These are phyloP conservation scores for Neonectria neomacrospora DNA, from an alignment of 2,329 filamentous ascomycete genomes.

Conservation along the genomic window DNA sequence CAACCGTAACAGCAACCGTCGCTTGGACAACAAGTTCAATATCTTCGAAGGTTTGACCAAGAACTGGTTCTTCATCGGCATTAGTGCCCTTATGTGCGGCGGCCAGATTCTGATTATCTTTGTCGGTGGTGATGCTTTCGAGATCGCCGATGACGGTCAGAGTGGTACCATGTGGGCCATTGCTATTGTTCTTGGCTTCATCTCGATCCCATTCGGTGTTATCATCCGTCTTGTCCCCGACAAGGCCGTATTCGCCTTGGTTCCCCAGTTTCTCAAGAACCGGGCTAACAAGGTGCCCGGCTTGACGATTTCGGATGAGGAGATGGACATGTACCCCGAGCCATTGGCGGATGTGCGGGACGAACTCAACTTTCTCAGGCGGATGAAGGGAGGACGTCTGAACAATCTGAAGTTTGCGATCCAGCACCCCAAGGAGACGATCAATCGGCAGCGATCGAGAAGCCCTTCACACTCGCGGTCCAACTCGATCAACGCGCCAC, in stretches of 20 bases:
- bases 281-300: conserved; percentile 60
- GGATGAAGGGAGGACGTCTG: conserved; percentile 82
- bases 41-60: conserved; percentile 88
- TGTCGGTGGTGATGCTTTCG: conserved; percentile 84
- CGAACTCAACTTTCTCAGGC: conserved; percentile 83
- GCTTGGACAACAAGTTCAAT: conserved; percentile 94
- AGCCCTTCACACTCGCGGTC: conserved; percentile 73
- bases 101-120: conserved; percentile 92
- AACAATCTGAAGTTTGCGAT: conserved; percentile 85
- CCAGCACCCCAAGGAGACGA: conserved; percentile 77
- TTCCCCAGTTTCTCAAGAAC: conserved; percentile 65
- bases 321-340: conserved; percentile 76
- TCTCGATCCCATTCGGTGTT: conserved; percentile 88
- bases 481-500: conserved; percentile 69
- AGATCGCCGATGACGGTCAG: conserved; percentile 70
- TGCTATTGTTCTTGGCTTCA: conserved; percentile 81
- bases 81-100: conserved; percentile 87
- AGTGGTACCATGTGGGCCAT: conserved; percentile 86
- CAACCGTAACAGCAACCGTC: conserved; percentile 73
- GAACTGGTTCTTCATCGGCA: conserved; percentile 90
- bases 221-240: conserved; percentile 87
- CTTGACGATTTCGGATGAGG: conserved; percentile 72
- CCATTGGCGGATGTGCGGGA: conserved; percentile 80
- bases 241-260: conserved; percentile 63
- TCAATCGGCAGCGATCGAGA: conserved; percentile 67